Evolutionary conservation across 805 yeast species (phyloP).

Genomic region (Pichia heedii): DNA sequence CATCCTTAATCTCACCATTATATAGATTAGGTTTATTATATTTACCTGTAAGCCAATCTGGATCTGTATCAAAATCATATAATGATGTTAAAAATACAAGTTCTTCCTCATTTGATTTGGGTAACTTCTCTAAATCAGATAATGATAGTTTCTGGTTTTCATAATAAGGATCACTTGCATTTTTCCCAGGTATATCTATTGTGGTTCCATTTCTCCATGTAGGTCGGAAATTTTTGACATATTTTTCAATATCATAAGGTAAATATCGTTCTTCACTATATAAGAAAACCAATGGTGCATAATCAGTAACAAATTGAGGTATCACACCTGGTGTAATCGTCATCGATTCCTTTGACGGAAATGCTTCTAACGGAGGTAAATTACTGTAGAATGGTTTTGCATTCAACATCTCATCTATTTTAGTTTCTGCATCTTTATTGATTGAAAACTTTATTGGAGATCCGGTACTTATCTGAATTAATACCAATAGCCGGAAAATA

Average conservation of each 20-base stretch:
- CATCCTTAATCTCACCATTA: constrained; percentile 62
- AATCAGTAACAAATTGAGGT: constrained; percentile 54
- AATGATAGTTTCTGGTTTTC: constrained; percentile 14
- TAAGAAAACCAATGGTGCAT: constrained; percentile 72
- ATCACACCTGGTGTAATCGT: constrained; percentile 44
- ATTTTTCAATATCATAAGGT: constrained; percentile 73
- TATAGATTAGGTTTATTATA: constrained; percentile 58
- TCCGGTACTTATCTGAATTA: no score
- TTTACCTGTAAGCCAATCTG: constrained; percentile 79
- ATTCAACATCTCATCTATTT: neutral
- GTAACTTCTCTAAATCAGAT: constrained; percentile 30
- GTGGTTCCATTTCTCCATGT: constrained; percentile 41
- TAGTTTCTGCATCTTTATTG: neutral
- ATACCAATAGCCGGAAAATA: no score
- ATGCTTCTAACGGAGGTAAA: constrained; percentile 29
- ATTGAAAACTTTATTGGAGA: neutral
- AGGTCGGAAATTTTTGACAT: constrained; percentile 56
- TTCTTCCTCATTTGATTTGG: constrained; percentile 19
- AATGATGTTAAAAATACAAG: constrained; percentile 54
- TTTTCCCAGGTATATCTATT: constrained; percentile 19
- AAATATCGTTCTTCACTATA: constrained; percentile 83
- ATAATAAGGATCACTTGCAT: constrained; percentile 10
- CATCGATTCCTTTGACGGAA: constrained; percentile 29
- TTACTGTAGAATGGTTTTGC: constrained; percentile 13
- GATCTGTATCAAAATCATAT: constrained; percentile 61